phyloP scores from a whole-genome alignment of 176 grass and related monocot genomes.

The Avena insularis region DNA sequence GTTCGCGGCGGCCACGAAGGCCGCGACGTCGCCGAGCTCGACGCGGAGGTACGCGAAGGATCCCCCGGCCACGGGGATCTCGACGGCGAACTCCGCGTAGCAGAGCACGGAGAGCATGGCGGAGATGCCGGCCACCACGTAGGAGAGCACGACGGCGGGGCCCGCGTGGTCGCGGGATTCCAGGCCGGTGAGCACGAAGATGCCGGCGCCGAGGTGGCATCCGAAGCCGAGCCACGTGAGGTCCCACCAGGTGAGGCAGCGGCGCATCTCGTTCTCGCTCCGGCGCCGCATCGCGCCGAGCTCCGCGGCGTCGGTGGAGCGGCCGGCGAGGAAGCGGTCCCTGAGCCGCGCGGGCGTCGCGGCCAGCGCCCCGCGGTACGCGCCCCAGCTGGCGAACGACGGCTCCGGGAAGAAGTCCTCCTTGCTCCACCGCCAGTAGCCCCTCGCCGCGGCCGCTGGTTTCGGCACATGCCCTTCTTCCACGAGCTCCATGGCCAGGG shows the following conservation, averaged over 20 bases:
- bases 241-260: slow-evolving; percentile 33
- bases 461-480: background rate
- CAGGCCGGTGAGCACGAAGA: slow-evolving; percentile 86
- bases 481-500: background rate
- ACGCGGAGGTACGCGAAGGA: slow-evolving; percentile 34
- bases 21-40: slow-evolving; percentile 27
- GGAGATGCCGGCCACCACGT: background rate
- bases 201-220: slow-evolving; percentile 65
- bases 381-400: slow-evolving; percentile 16
- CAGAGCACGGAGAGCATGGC: slow-evolving; percentile 15
- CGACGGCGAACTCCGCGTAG: slow-evolving; percentile 29
- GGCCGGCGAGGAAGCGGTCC: slow-evolving; percentile 8
- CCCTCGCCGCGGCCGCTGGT: background rate
- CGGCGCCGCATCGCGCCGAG: slow-evolving; percentile 9
- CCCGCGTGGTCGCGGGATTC: slow-evolving; percentile 44
- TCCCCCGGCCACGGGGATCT: slow-evolving; percentile 25
- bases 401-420: slow-evolving; percentile 13
- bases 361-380: slow-evolving; percentile 2
- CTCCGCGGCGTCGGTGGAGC: slow-evolving; percentile 26
- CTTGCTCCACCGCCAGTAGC: slow-evolving; percentile 26
- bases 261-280: slow-evolving; percentile 35
- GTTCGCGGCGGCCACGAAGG: slow-evolving; percentile 4
- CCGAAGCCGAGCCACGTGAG: slow-evolving; percentile 29
- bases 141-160: slow-evolving; percentile 3
- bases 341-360: background rate